Evolutionary conservation across 2,329 filamentous ascomycete genomes (phyloP), one percentile per base, ranked within the genome.

Genomic region (Epichloe scottii): DNA sequence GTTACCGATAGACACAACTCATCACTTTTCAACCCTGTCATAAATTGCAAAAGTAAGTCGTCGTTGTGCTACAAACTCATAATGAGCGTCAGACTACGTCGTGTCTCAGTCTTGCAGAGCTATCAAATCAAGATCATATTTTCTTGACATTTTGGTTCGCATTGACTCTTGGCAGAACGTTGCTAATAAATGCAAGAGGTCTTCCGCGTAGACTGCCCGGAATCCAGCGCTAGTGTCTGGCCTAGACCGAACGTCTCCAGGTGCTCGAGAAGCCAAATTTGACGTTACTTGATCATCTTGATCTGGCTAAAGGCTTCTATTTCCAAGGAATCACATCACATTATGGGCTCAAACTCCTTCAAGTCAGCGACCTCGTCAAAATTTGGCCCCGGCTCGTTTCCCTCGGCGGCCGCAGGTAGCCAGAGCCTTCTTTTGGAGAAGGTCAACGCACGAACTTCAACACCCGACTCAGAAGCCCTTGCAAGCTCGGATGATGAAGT

Each of bases 401-500:
- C 73, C 57, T 58, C 68, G 54, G 66, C 72, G 56, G 66, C 76
- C 50, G 72, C 79, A 21, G 80, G 69, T 59, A 84, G 74, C 59
- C 81, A 85, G 53, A 80, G 81, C 39, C 71, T 84, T 39, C 70
- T 87, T 46, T 74, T 88, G 35, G 87, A 91, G 48, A 93, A 89
- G 65, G 75, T 85, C 47, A 85, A 87, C 60, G 77, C 83, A 51
- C 81, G 90, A 59, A 85, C 87, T 50, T 89, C 89, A 7, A 96
- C 91, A 1, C 91, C 91, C 21, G 93, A 97, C 64, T 96, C 90
- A 3, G 91, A 97, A 65, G 91, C 88, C 48, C 73, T 97, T 53
- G 89, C 86, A 49, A 97, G 91, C 58, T 96, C 90, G 12, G 93
- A 97, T 66, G 93, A 97, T 66, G 93, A 98, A 67, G 77, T 74